Base-by-base conservation (phyloP, 2,329 filamentous ascomycete species). In the Scedosporium dehoogii region DNA sequence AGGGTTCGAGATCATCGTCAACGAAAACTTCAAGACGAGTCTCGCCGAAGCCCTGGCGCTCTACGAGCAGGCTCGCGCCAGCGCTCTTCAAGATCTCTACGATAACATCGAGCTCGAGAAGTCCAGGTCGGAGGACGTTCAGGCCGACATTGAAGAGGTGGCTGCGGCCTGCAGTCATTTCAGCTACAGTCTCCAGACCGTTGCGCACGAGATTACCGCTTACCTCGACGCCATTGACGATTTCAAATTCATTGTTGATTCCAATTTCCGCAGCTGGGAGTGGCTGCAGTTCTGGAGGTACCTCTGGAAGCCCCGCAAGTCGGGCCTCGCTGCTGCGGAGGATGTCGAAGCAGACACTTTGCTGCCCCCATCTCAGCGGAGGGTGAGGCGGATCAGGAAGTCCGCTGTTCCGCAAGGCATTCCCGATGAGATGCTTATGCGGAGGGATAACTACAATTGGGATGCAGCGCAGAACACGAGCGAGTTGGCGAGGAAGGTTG, bases 121-220 rank as follows among this genome's bases (percentile, higher is more conserved):
- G 63, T 79, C 85, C 3, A 82, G 85, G 51, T 87, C 88, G 0
- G 81, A 91, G 60, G 88, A 89, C 65, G 82, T 93, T 7, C 88
- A 96, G 70, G 94, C 93, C 2, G 94, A 97, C 72, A 92, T 96
- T 63, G 94, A 99, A 72, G 94, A 99, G 73, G 92, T 97, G 10
- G 92, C 93, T 48, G 93, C 94, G n/a, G 96, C 92, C 63, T 99
- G 94, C 70, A 93, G 94, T 0, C 92, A 97, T 74, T 99, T 97
- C 71, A 93, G 90, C 70, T 97, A 94, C 72, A 96, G 90, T 53
- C 79, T 99, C 27, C 85, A 94, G 65, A 90, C 94, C 67, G 93
- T 97, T 70, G 92, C 91, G 0, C 90, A 96, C 70, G 92, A 97
- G 70, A 89, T 96, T 76, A 85, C 90, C 66, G 84, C 83, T 12